Evolutionary conservation across 768 basidiomycete genomes (phyloP).

Genomic region (Amanita muscaria): DNA sequence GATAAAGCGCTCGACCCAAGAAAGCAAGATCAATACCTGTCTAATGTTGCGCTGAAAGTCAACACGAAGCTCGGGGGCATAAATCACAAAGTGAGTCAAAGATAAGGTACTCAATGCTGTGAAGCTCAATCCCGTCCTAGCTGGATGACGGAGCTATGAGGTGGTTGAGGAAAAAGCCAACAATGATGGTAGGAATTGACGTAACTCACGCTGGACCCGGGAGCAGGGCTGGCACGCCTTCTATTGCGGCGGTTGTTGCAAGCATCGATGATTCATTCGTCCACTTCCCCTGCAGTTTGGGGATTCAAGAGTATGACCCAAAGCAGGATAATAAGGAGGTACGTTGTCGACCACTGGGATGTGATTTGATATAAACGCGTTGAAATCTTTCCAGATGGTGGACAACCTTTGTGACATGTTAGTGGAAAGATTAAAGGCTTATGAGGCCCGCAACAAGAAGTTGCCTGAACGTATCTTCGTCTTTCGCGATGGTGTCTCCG

Average conservation of each 20-base stretch:
- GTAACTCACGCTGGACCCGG: slow-evolving; percentile 72
- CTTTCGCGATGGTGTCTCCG: slow-evolving; percentile 75
- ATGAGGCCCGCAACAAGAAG: slow-evolving; percentile 40
- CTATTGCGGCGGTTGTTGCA: slow-evolving; percentile 78
- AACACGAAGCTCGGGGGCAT: slow-evolving; percentile 79
- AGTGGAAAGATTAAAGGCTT: slow-evolving; percentile 55
- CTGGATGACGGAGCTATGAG: slow-evolving; percentile 45
- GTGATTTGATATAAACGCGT: background rate
- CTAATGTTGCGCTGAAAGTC: slow-evolving; percentile 74
- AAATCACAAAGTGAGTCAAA: slow-evolving; percentile 51
- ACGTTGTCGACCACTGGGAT: slow-evolving; percentile 7
- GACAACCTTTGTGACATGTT: slow-evolving; percentile 59
- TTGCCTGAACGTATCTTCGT: slow-evolving; percentile 65
- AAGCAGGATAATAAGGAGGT: slow-evolving; percentile 40
- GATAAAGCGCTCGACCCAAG: slow-evolving; percentile 48
- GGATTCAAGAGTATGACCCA: slow-evolving; percentile 48
- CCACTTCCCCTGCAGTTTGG: slow-evolving; percentile 69
- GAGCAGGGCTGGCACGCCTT: slow-evolving; percentile 64
- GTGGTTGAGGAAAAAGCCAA: slow-evolving; percentile 60
- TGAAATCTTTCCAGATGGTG: slow-evolving; percentile 47
- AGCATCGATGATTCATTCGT: slow-evolving; percentile 62
- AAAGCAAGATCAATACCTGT: slow-evolving; percentile 73
- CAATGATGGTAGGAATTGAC: slow-evolving; percentile 83
- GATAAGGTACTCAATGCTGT: too few species aligned
- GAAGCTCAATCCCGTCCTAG: too few species aligned